phyloP scores from a whole-genome alignment of 2,329 filamentous ascomycete species.

The Ophiocordyceps camponoti-leonardi region DNA sequence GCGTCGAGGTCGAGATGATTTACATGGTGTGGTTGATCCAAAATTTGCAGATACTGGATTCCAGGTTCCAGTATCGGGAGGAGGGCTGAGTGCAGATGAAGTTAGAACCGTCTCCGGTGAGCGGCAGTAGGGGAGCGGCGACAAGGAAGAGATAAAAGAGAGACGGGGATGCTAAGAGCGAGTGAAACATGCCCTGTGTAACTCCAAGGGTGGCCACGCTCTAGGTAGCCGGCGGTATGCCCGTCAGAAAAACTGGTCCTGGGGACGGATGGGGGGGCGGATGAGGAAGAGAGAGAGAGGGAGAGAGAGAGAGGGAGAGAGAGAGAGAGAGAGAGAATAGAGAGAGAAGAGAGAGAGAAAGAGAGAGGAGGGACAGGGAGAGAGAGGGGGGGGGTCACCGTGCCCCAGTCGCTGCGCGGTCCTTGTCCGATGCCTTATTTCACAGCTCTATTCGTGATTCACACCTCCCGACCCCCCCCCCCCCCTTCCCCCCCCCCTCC shows the following conservation, averaged over 20 bases:
- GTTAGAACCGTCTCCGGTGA: not conserved
- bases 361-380: too few relatives aligned
- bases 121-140: not conserved
- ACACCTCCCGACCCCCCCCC: not conserved
- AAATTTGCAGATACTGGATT: not conserved
- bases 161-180: conserved; percentile 5
- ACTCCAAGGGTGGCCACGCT: conserved; percentile 6
- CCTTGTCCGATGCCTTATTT: not conserved
- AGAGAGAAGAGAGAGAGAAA: not conserved
- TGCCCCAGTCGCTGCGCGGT: not conserved
- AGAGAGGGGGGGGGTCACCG: not conserved
- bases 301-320: not conserved
- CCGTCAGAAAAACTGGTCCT: not conserved
- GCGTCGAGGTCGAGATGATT: conserved; percentile 1
- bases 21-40: conserved; percentile 5
- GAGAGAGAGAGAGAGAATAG: not conserved
- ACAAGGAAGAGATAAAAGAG: conserved; percentile 1
- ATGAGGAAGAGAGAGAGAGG: not conserved
- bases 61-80: not conserved
- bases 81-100: not conserved
- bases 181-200: conserved; percentile 10
- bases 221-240: not conserved
- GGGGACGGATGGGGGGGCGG: not conserved
- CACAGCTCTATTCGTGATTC: not conserved
- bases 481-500: too few relatives aligned